Percentiles rank a stretch among this genome's conserved stretches.
These are phyloP conservation scores for Phylloporus scabripes DNA, from an alignment of 768 basidiomycete genomes.

Conservation along the genomic window DNA sequence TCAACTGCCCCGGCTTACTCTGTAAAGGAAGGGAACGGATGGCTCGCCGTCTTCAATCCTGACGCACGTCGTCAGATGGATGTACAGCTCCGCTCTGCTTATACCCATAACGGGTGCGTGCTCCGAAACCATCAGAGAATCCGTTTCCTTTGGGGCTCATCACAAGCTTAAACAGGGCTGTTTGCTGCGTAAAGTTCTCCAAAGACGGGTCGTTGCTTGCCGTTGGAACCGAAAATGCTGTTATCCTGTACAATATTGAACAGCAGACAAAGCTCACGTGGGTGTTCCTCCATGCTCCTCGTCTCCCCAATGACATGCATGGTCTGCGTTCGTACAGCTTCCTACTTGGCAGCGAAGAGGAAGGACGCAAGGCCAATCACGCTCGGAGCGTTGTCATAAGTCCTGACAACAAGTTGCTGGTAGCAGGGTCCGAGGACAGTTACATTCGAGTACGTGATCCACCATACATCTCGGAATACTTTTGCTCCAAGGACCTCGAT, in stretches of 20 bases:
- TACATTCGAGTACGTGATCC: slow-evolving; percentile 27
- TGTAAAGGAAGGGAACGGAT: slow-evolving; percentile 46
- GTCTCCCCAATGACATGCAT: not conserved
- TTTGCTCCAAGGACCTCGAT: slow-evolving; percentile 3
- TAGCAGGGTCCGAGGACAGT: slow-evolving; percentile 32
- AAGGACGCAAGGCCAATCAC: slow-evolving; percentile 21
- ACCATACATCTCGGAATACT: not conserved
- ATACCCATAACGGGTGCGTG: slow-evolving; percentile 77
- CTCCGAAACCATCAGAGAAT: not conserved
- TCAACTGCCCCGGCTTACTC: slow-evolving; percentile 25
- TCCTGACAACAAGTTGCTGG: slow-evolving; percentile 27
- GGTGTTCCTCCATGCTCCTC: not conserved
- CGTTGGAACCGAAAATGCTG: slow-evolving; percentile 29
- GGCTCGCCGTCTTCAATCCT: slow-evolving; percentile 51
- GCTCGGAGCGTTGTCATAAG: slow-evolving; percentile 31
- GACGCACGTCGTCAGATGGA: slow-evolving; percentile 45
- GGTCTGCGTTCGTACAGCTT: slow-evolving; percentile 14
- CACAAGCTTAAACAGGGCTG: slow-evolving; percentile 17
- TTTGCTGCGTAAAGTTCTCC: slow-evolving; percentile 32
- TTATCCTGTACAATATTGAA: slow-evolving; percentile 26
- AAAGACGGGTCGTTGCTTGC: slow-evolving; percentile 28
- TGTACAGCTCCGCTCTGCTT: slow-evolving; percentile 57
- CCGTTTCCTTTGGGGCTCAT: slow-evolving; percentile 9
- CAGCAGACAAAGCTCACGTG: slow-evolving; percentile 27
- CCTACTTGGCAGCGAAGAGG: slow-evolving; percentile 23